Base-by-base conservation (phyloP, 1,139 yeast species). In the Yamadazyma conglobata region DNA sequence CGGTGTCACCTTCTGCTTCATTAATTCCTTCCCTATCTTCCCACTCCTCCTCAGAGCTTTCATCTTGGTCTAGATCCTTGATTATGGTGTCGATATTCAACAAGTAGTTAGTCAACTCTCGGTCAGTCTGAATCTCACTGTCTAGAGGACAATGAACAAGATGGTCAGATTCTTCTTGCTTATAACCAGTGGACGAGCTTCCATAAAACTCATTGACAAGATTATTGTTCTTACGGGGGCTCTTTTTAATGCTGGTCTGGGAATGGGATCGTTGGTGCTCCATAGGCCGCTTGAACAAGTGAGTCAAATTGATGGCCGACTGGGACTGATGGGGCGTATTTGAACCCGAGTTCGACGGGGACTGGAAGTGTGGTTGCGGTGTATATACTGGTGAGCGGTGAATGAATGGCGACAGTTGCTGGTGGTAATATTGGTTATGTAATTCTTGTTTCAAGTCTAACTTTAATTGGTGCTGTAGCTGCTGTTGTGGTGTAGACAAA, bases 141-240 rank as follows among this genome's bases (percentile, higher is more conserved):
- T 44, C 47, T 1, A 42, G n/a, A 0, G 41, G 37, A 1, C 9
- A 20, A 20, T 32, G 39, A 15, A 19, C 18, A 6, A 43, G 23
- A 3, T 28, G 22, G 12, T 26, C 11, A 10, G 38, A 22, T 10
- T 41, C 35, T 6, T 37, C 33, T 17, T 32, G 27, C 17, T 32
- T 32, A 5, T 32, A 24, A 11, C n/a, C 24, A n/a, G n/a, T n/a
- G n/a, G n/a, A n/a, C n/a, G n/a, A n/a, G n/a, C n/a, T n/a, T 4
- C 43, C 20, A 44, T 60, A 65, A 43, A 66, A 66, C 39, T 64
- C 71, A 41, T 64, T 69, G 35, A 64, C 72, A 34, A 66, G 46
- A 29, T 50, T 50, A 31, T 56, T 39, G 11, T 15, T 19, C 15
- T 32, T 23, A 6, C 24, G 20, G 21, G 25, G 32, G 16, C 27